Base-by-base conservation (phyloP, 1,284 basidiomycete species). In the Thecaphora thlaspeos region DNA sequence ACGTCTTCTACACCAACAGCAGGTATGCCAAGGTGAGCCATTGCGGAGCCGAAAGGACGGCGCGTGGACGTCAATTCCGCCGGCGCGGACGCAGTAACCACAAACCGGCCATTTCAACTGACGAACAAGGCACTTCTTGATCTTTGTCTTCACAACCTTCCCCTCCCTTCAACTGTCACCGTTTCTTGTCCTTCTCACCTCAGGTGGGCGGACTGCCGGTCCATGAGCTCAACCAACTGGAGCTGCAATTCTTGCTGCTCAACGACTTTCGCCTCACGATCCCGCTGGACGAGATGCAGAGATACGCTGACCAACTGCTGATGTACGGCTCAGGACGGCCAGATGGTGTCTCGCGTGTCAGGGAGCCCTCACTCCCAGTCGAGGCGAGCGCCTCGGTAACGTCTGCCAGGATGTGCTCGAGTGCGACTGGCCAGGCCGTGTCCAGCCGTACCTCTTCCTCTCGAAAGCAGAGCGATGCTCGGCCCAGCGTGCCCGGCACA, bases 1-100 rank as follows among this genome's bases (percentile, higher is more conserved):
- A 98, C 78, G 92, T 98, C 11, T 98, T 98, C 75, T 97, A 98
- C 80, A 97, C 94, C n/a, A 98, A 98, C 75, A 96, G 93, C 26
- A 84, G 94, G 34, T 98, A 98, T 78, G 94, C 94, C 53, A 98
- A 97, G 85, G 92, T 93, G 59, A 48, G 86, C n/a, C n/a, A n/a
- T n/a, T n/a, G n/a, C n/a, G n/a, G n/a, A n/a, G n/a, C n/a, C n/a
- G n/a, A n/a, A n/a, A n/a, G n/a, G n/a, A n/a, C n/a, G n/a, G n/a
- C n/a, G n/a, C n/a, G n/a, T n/a, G n/a, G n/a, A n/a, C n/a, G n/a
- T n/a, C n/a, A n/a, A n/a, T n/a, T n/a, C n/a, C n/a, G n/a, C n/a
- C n/a, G n/a, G n/a, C n/a, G n/a, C n/a, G n/a, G n/a, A n/a, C n/a
- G n/a, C n/a, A n/a, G n/a, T n/a, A n/a, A n/a, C n/a, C n/a, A n/a